phyloP scores from a whole-genome alignment of 225 moss, liverwort and hornwort genomes.

The Antitrichia curtipendula region DNA sequence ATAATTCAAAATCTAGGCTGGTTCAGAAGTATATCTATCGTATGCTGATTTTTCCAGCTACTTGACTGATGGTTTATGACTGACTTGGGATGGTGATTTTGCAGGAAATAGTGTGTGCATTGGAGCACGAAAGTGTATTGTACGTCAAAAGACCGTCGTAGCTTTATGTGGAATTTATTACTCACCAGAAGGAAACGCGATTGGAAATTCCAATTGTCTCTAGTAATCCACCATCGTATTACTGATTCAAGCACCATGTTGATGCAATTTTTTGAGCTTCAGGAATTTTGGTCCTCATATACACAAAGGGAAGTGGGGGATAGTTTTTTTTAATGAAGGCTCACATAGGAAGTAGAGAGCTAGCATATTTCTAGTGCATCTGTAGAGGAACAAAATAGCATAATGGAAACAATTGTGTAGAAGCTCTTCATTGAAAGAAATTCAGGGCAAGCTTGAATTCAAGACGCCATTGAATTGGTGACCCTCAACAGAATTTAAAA shows the following conservation, averaged over 20 bases:
- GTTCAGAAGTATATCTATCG: neutral
- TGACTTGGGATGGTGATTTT: neutral
- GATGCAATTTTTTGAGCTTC: neutral
- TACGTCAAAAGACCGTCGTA: conserved; percentile 60
- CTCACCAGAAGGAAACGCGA: neutral
- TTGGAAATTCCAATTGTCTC: neutral
- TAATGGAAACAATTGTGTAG: neutral
- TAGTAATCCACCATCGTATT: neutral
- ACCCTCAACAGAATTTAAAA: neutral
- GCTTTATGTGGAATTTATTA: neutral
- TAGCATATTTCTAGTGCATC: neutral
- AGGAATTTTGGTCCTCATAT: neutral
- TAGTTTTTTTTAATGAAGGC: neutral
- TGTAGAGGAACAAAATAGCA: neutral
- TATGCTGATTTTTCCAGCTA: neutral
- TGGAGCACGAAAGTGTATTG: conserved; percentile 72
- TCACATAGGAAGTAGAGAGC: neutral
- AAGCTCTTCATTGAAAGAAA: neutral
- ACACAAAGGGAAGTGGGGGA: neutral
- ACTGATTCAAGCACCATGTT: neutral
- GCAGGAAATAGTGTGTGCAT: conserved; percentile 82
- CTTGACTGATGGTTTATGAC: neutral
- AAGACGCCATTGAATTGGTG: neutral
- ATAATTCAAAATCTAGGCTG: neutral
- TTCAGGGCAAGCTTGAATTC: neutral